phyloP scores from a whole-genome alignment of 306 rosid species.

The Datisca glomerata region DNA sequence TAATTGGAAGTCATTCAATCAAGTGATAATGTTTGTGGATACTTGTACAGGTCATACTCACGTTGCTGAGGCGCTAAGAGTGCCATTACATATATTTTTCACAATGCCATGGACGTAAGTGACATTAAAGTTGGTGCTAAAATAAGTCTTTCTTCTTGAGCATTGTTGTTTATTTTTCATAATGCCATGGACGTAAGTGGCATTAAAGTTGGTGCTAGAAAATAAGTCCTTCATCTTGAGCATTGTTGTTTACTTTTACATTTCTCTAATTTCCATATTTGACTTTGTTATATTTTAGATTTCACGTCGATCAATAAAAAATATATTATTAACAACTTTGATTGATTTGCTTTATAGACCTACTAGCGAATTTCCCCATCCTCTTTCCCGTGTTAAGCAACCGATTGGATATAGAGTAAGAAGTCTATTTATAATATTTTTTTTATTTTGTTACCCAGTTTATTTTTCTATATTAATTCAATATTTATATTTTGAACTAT shows the following conservation, averaged over 20 bases:
- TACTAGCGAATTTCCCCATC: constrained; percentile 87
- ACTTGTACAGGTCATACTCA: constrained; percentile 73
- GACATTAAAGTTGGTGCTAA: too few species aligned
- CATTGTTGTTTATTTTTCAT: constrained; percentile 47
- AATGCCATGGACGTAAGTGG: constrained; percentile 99
- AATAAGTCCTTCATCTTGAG: too few species aligned
- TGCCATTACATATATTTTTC: constrained; percentile 80
- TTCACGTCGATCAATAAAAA: too few species aligned
- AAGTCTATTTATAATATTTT: constrained; percentile 3
- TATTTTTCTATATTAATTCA: constrained; percentile 12
- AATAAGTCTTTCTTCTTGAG: too few species aligned
- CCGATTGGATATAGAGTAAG: constrained; percentile 66
- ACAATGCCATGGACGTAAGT: constrained; percentile 99
- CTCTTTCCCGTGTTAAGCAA: constrained; percentile 80
- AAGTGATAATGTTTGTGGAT: constrained; percentile 16
- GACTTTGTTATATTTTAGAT: too few species aligned
- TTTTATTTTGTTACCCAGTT: constrained; percentile 3
- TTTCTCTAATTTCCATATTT: neutral
- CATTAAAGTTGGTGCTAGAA: too few species aligned
- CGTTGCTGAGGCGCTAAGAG: constrained; percentile 66
- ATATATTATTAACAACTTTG: too few species aligned
- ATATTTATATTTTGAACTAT: constrained; percentile 7
- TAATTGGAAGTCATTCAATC: constrained; percentile 5
- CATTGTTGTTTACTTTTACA: constrained; percentile 32
- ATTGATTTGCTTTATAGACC: constrained; percentile 38